These are phyloP conservation scores for Amyloporia xantha DNA, from an alignment of 768 basidiomycete species.

Conservation along the genomic window DNA sequence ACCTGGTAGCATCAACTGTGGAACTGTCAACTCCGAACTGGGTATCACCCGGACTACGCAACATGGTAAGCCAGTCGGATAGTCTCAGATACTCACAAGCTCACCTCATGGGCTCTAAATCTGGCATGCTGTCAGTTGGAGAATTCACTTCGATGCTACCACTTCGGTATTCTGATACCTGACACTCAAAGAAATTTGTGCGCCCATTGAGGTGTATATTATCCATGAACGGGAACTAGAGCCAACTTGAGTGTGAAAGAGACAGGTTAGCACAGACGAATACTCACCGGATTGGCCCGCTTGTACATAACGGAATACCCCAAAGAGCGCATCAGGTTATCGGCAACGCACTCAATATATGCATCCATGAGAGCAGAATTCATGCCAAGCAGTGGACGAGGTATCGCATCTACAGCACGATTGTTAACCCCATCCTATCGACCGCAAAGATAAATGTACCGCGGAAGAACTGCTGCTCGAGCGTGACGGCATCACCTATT, in stretches of 20 bases:
- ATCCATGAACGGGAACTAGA: slow-evolving; percentile 95
- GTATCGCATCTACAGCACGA: slow-evolving; percentile 62
- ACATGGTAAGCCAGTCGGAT: no score
- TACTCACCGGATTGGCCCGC: slow-evolving; percentile 70
- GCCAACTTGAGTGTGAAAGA: no score
- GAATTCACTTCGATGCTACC: no score
- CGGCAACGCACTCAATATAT: slow-evolving; percentile 90
- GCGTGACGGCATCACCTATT: slow-evolving; percentile 76
- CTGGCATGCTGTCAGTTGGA: no score
- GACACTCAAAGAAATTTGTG: slow-evolving; percentile 95
- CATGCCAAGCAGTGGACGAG: slow-evolving; percentile 86
- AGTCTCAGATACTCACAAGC: no score
- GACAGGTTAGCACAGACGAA: no score
- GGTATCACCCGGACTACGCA: no score
- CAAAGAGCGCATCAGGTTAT: slow-evolving; percentile 78
- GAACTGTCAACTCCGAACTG: no score
- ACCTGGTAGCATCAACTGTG: no score
- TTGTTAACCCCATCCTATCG: neutral
- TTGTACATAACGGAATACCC: slow-evolving; percentile 79
- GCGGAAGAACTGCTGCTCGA: slow-evolving; percentile 84
- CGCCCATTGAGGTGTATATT: slow-evolving; percentile 94
- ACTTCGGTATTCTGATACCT: slow-evolving; percentile 86
- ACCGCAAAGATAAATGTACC: slow-evolving; percentile 34
- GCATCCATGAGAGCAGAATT: slow-evolving; percentile 83
- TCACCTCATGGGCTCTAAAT: no score